Evolutionary conservation across 495 filamentous ascomycete species (phyloP).

Genomic region (Lasiosphaeria hispida): DNA sequence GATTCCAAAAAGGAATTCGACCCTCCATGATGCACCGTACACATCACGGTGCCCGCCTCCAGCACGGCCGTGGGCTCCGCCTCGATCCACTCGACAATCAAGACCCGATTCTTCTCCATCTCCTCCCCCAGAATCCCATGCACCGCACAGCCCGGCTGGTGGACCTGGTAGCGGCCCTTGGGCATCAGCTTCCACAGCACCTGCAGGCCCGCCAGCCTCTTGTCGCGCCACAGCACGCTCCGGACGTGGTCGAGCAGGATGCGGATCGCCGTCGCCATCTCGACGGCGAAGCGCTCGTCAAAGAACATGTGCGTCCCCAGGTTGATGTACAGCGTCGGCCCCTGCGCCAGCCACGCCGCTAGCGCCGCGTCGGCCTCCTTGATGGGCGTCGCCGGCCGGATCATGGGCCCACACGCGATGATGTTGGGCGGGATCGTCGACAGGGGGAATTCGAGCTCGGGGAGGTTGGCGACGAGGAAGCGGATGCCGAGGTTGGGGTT

Average conservation of each 20-base stretch:
- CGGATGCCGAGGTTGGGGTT: conserved; percentile 11
- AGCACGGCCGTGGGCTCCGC: conserved; percentile 39
- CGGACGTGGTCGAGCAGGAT: conserved; percentile 26
- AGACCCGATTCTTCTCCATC: conserved; percentile 25
- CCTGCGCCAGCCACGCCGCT: conserved; percentile 31
- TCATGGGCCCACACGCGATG: conserved; percentile 50
- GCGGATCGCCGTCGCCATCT: conserved; percentile 38
- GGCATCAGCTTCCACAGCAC: conserved; percentile 45
- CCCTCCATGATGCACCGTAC: conserved; percentile 46
- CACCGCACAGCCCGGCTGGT: conserved; percentile 9
- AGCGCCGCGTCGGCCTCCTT: conserved; percentile 32
- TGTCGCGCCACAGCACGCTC: conserved; percentile 11
- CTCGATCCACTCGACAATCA: conserved; percentile 37
- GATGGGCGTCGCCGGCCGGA: conserved; percentile 37
- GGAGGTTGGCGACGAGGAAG: conserved; percentile 28
- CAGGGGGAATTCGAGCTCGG: conserved; percentile 33
- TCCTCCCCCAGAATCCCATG: conserved; percentile 17
- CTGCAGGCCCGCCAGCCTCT: conserved; percentile 27
- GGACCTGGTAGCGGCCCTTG: conserved; percentile 11
- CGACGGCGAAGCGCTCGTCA: conserved; percentile 13
- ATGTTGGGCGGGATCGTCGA: conserved; percentile 41
- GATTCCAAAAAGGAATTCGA: conserved; percentile 45
- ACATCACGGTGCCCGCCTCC: conserved; percentile 33
- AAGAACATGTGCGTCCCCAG: conserved; percentile 35
- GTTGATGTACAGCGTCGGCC: conserved; percentile 41